Evolutionary conservation across 345 rosid genomes (phyloP).

Genomic region (Euphorbia lathyris): DNA sequence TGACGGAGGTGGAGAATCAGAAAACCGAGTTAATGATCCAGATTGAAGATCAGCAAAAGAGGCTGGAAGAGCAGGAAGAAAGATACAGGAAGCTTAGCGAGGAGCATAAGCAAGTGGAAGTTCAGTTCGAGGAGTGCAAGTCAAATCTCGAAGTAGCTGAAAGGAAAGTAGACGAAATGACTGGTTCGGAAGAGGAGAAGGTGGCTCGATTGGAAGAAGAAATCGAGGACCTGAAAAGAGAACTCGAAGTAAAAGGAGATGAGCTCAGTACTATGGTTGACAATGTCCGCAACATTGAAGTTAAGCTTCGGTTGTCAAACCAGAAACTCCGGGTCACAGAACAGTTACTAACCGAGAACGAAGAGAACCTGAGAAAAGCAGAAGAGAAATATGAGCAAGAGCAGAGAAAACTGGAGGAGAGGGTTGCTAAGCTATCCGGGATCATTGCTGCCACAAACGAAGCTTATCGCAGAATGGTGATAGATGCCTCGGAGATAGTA

Average conservation of each 20-base stretch:
- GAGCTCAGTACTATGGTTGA: constrained; percentile 53
- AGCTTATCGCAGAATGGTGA: constrained; percentile 44
- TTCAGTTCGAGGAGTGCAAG: constrained; percentile 23
- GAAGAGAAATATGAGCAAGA: constrained; percentile 65
- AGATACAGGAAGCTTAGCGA: constrained; percentile 39
- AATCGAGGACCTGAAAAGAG: constrained; percentile 60
- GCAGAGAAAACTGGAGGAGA: constrained; percentile 57
- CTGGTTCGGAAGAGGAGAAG: constrained; percentile 36
- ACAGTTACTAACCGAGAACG: constrained; percentile 70
- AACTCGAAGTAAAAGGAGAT: constrained; percentile 76
- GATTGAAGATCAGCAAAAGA: constrained; percentile 47
- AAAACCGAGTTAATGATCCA: constrained; percentile 30
- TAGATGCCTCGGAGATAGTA: constrained; percentile 40
- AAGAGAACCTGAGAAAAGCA: constrained; percentile 54
- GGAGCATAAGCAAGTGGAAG: constrained; percentile 45
- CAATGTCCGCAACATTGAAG: constrained; percentile 59
- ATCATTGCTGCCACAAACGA: constrained; percentile 35
- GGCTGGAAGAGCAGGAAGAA: constrained; percentile 43
- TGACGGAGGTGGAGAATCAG: constrained; percentile 39
- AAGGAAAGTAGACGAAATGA: constrained; percentile 22
- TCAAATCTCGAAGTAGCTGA: constrained; percentile 21
- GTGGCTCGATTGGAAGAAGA: constrained; percentile 52
- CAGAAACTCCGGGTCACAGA: constrained; percentile 92
- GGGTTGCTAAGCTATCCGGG: constrained; percentile 31
- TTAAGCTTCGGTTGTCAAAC: constrained; percentile 81